These are phyloP conservation scores for Lactarius psammicola DNA, from an alignment of 768 basidiomycete genomes.

Conservation along the genomic window DNA sequence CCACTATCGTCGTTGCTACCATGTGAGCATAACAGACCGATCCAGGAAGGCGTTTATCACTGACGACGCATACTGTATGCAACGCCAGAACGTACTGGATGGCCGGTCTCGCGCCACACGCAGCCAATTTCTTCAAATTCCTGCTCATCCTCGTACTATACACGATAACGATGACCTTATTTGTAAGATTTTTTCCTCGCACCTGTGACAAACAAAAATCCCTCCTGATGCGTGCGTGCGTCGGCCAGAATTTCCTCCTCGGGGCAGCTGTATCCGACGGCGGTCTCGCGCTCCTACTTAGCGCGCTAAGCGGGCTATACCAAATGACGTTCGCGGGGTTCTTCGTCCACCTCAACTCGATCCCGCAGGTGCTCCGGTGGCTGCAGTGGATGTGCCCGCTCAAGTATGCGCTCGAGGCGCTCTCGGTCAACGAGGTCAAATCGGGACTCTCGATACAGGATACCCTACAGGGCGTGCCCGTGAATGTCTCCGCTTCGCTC, in stretches of 20 bases:
- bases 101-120: constrained; percentile 80
- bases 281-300: constrained; percentile 87
- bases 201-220: background rate
- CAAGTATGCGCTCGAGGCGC: constrained; percentile 80
- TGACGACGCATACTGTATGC: background rate
- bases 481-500: constrained; percentile 72
- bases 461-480: constrained; percentile 74
- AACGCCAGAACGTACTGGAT: constrained; percentile 80
- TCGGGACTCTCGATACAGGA: constrained; percentile 85
- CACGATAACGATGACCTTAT: constrained; percentile 82
- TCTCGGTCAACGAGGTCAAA: constrained; percentile 89
- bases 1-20: constrained; percentile 81
- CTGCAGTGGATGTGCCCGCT: constrained; percentile 87
- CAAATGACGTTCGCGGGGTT: constrained; percentile 91
- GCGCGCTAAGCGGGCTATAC: constrained; percentile 70
- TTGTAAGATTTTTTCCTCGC: constrained; percentile 46
- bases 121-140: constrained; percentile 92
- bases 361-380: constrained; percentile 92
- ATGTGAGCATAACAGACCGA: constrained; percentile 51
- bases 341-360: constrained; percentile 82
- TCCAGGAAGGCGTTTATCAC: background rate
- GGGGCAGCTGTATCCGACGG: constrained; percentile 81
- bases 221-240: background rate
- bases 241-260: constrained; percentile 78
- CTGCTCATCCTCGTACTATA: constrained; percentile 85